Base-by-base conservation (phyloP, 805 yeast species). In the Candida succiphila region DNA sequence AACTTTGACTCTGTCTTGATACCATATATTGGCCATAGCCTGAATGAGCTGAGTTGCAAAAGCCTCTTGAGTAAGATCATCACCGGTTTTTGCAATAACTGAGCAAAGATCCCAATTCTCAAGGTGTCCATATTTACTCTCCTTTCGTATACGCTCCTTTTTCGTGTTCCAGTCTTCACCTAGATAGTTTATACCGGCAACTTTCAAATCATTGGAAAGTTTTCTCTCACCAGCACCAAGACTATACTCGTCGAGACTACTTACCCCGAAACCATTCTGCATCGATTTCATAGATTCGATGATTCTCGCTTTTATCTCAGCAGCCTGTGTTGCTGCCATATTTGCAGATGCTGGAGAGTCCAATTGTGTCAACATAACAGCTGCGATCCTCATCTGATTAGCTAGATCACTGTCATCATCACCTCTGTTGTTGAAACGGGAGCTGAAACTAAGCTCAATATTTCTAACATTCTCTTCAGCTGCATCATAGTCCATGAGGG, bases 71-170 rank as follows among this genome's bases (percentile, higher is more conserved):
- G 95, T 82, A 33, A 92, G 56, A 58, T 92, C 98, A 48, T 83
- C 89, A 24, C 98, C 98, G 21, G 95, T 89, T 51, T 92, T 92
- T 10, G 94, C 95, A 51, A 92, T 92, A 3, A 89, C 96, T 1
- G 96, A 88, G 43, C 89, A 86, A 26, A 92, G 56, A 41, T 92
- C 96, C 98, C 98, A 92, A 52, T 86, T 83, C 18, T 80, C 83
- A 22, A 82, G 56, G 50, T 87, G 92, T 0, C 98, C 98, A 49
- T 65, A 87, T 7, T 75, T 72, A 32, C 95, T 83, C 13, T 81
- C 68, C 33, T 71, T 72, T 36, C 94, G 67, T 28, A 92, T 88
- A 42, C 97, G 65, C 37, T 73, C 79, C 48, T 77, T 82, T 48
- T 89, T 87, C 0, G 82, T 61, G 27, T 66, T 64, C 98, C 98